Conservation (phyloP, 2,329 filamentous ascomycete genomes). For the Hymenoscyphus linearis region DNA sequence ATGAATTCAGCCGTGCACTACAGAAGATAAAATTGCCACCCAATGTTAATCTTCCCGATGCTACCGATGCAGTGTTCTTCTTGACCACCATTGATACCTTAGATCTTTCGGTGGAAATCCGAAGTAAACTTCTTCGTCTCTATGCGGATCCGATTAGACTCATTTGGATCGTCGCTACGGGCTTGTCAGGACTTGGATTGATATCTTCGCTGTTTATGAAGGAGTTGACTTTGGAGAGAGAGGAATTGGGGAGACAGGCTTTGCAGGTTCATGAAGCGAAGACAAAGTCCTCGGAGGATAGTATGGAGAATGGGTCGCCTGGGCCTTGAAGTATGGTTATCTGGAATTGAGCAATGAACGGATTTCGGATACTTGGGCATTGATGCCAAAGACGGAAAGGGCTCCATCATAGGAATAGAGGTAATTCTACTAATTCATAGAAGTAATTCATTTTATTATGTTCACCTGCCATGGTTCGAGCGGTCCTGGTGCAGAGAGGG, state of each 20-base stretch:
- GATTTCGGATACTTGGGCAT: not conserved
- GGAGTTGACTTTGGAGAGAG: constrained; percentile 1
- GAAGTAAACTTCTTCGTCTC: not conserved
- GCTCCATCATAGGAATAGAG: not conserved
- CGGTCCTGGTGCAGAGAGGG: too few relatives aligned
- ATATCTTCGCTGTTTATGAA: constrained; percentile 2
- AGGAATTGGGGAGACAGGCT: constrained; percentile 3
- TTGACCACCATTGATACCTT: not conserved
- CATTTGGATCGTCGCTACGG: not conserved
- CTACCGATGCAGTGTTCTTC: not conserved
- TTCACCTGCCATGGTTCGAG: not conserved
- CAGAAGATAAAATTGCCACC: not conserved
- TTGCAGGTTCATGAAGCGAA: not conserved
- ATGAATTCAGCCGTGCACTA: not conserved
- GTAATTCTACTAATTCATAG: not conserved
- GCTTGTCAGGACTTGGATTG: not conserved
- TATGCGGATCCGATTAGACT: not conserved
- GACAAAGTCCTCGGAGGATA: not conserved
- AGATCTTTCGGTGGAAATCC: not conserved
- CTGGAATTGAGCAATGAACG: not conserved
- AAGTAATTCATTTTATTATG: not conserved
- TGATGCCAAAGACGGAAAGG: not conserved
- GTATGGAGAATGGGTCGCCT: not conserved
- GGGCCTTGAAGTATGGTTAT: not conserved
- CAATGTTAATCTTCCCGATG: not conserved